Evolutionary conservation across 2,329 filamentous ascomycete genomes (phyloP).

Genomic region (Pleurostoma richardsiae): DNA sequence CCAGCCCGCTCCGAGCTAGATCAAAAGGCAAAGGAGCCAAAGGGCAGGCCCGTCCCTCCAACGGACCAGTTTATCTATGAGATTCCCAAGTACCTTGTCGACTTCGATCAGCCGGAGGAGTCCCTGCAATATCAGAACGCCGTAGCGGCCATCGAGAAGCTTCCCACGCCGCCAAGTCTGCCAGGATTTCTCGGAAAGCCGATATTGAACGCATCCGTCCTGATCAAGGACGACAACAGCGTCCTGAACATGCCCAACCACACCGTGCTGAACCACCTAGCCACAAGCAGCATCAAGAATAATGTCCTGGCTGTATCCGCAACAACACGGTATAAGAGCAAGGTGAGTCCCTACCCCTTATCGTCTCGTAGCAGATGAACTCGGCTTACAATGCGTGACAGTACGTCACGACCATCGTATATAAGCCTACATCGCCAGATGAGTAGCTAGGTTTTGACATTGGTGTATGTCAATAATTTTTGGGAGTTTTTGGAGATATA

Average conservation of each 20-base stretch:
- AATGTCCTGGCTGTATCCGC: constrained; percentile 92
- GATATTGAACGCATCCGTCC: constrained; percentile 83
- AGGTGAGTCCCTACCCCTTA: constrained; percentile 47
- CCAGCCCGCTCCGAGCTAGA: constrained; percentile 13
- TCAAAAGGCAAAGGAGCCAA: constrained; percentile 32
- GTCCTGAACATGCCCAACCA: constrained; percentile 97
- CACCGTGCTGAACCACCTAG: constrained; percentile 91
- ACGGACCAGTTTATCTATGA: constrained; percentile 62
- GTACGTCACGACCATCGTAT: constrained; percentile 98
- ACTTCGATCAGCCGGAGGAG: constrained; percentile 82
- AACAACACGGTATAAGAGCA: constrained; percentile 95
- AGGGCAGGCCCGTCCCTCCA: constrained; percentile 51
- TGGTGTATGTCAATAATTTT: too few relatives aligned
- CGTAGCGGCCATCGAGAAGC: constrained; percentile 67
- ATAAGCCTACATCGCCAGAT: constrained; percentile 60
- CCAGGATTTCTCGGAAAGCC: constrained; percentile 92
- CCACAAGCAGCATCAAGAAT: constrained; percentile 97
- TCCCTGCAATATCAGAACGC: constrained; percentile 70
- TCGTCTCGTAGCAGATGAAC: not conserved
- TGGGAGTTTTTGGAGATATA: too few relatives aligned
- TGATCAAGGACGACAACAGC: constrained; percentile 97
- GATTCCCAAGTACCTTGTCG: constrained; percentile 79
- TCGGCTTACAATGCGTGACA: constrained; percentile 30
- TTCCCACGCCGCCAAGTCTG: constrained; percentile 78
- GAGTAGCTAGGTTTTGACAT: not conserved